Base-by-base conservation (phyloP, 345 rosid species). In the Sonneratia alba region DNA sequence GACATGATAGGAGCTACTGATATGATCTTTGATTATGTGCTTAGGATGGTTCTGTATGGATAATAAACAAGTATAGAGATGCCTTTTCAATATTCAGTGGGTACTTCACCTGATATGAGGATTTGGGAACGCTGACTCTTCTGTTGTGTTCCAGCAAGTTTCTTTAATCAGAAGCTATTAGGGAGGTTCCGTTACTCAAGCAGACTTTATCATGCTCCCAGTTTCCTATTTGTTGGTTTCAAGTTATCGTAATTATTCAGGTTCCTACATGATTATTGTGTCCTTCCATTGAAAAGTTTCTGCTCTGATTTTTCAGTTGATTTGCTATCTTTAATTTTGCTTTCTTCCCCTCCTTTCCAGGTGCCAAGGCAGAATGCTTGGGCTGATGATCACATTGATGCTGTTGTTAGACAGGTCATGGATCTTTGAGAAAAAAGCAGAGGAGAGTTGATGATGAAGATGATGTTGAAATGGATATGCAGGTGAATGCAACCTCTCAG, bases 111-210 rank as follows among this genome's bases (percentile, higher is more conserved):
- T 34, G 88, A 92, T 4, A 81, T 80, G 79, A 77, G 79, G 73
- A 73, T 95, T 47, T 92, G 99, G 99, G 99, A 95, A 66, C 97
- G 97, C n/a, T 85, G 82, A 11, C 72, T 95, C 73, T 79, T 94
- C 9, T 87, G 85, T 71, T 94, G 98, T 66, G 81, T 87, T 80
- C 97, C 95, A 0, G 98, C 90, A 47, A 76, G 92, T 72, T 71
- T 75, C 71, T n/a, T 21, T 21, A 0, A 42, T 3, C 24, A 6
- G 1, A 36, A 49, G 27, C 42, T 16, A 43, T 37, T 18, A 36
- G 27, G 19, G 32, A 67, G 3, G 2, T 66, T 36, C 27, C 27
- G 32, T 27, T 27, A 27, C 34, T 9, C 4, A 16, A 32, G 12
- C 9, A 64, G 67, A 64, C 18, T 32, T 64, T 18, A 11, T 32